These are phyloP conservation scores for Yamadazyma kitorensis DNA, from an alignment of 805 yeast species.

Conservation along the genomic window DNA sequence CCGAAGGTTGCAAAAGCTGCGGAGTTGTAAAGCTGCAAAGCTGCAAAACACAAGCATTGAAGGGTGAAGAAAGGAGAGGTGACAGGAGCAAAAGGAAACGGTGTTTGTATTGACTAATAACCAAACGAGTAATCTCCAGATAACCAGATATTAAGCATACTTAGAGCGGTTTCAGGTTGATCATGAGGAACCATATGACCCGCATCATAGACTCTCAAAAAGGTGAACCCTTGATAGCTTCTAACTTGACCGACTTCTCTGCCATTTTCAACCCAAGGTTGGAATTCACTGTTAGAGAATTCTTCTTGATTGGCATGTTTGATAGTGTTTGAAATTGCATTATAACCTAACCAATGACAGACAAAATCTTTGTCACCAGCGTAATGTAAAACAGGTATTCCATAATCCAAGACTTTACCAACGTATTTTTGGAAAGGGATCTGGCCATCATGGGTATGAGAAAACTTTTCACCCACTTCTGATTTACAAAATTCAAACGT, in stretches of 20 bases:
- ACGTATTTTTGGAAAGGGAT: conserved; percentile 62
- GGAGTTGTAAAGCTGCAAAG: too few relatives aligned
- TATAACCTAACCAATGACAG: conserved; percentile 89
- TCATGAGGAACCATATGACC: conserved; percentile 42
- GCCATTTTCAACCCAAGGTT: conserved; percentile 39
- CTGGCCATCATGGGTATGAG: conserved; percentile 56
- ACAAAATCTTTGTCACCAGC: conserved; percentile 93
- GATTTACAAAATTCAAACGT: conserved; percentile 39
- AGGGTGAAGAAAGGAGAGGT: too few relatives aligned
- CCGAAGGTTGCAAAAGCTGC: too few relatives aligned
- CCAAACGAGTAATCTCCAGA: conserved; percentile 16
- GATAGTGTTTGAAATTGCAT: conserved; percentile 44
- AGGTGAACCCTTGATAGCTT: conserved; percentile 30
- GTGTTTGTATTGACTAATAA: neutral
- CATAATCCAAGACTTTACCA: conserved; percentile 41
- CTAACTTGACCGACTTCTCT: conserved; percentile 29
- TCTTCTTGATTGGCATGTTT: conserved; percentile 15
- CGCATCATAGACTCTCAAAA: conserved; percentile 33
- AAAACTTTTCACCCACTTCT: conserved; percentile 42
- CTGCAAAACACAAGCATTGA: too few relatives aligned
- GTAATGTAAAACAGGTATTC: conserved; percentile 74
- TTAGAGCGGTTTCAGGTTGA: conserved; percentile 33
- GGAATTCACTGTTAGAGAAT: conserved; percentile 17
- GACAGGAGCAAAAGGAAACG: neutral
- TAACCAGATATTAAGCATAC: conserved; percentile 37